Conservation (phyloP, 225 moss, liverwort and hornwort species). For the Physcomitrellopsis africana region DNA sequence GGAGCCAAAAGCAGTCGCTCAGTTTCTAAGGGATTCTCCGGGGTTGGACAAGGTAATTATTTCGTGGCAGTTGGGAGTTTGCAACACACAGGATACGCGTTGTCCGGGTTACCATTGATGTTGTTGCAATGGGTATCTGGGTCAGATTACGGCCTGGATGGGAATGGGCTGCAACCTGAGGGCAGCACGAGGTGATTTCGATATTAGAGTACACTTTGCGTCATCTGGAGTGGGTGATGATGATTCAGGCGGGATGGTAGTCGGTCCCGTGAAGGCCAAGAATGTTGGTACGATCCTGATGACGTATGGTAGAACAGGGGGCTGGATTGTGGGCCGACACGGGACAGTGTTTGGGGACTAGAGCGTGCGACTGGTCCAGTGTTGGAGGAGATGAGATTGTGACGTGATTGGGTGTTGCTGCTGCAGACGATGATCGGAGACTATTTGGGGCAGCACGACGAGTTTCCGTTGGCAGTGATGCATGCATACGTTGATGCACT, state of each 20-base stretch:
- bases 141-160: too few relatives aligned
- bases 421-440: conserved; percentile 97
- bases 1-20: conserved; percentile 83
- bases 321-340: too few relatives aligned
- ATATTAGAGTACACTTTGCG: conserved; percentile 11
- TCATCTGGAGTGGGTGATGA: background rate
- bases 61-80: too few relatives aligned
- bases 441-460: conserved; percentile 95
- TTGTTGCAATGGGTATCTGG: too few relatives aligned
- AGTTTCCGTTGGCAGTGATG: conserved; percentile 93
- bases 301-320: too few relatives aligned
- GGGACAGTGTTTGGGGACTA: too few relatives aligned
- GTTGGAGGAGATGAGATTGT: too few relatives aligned
- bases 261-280: too few relatives aligned
- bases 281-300: too few relatives aligned
- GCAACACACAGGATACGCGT: too few relatives aligned
- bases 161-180: background rate
- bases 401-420: background rate
- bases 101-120: too few relatives aligned
- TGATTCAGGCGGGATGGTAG: background rate
- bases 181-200: background rate
- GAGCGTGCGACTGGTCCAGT: too few relatives aligned
- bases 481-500: conserved; percentile 92
- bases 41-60: conserved; percentile 81
- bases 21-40: conserved; percentile 79